phyloP scores from a whole-genome alignment of 441 rosid genomes.

The Erodium moschatum region DNA sequence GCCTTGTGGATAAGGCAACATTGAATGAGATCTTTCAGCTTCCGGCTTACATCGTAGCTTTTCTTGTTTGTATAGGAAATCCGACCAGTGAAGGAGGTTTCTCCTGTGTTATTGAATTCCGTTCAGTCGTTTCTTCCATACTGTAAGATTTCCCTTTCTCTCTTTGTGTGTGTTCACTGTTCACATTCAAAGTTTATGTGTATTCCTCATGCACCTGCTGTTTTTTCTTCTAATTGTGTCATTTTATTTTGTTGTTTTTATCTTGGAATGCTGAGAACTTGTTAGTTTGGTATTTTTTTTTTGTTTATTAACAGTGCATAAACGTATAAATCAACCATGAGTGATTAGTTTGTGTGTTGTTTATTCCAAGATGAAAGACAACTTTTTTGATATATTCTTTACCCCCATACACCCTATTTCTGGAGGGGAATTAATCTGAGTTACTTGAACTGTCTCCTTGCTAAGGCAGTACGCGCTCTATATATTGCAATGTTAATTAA shows the following conservation, averaged over 20 bases:
- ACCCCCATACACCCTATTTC: not conserved
- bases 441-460: not conserved
- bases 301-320: not conserved
- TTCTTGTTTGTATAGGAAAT: constrained; percentile 47
- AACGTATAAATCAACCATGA: not conserved
- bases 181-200: too few relatives aligned
- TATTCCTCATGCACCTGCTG: too few relatives aligned
- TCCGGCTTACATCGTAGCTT: not conserved
- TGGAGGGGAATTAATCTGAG: not conserved
- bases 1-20: not conserved
- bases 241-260: not conserved
- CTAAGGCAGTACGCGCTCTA: too few relatives aligned
- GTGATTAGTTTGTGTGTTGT: constrained; percentile 2
- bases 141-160: constrained; percentile 44
- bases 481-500: not conserved
- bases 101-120: constrained; percentile 70
- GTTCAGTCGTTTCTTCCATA: constrained; percentile 78
- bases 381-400: not conserved
- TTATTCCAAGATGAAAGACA: not conserved
- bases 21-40: not conserved
- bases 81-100: constrained; percentile 83
- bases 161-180: not conserved
- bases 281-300: not conserved
- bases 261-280: not conserved
- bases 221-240: not conserved